phyloP scores from a whole-genome alignment of 2,329 filamentous ascomycete genomes.

The Lachnellula suecica region DNA sequence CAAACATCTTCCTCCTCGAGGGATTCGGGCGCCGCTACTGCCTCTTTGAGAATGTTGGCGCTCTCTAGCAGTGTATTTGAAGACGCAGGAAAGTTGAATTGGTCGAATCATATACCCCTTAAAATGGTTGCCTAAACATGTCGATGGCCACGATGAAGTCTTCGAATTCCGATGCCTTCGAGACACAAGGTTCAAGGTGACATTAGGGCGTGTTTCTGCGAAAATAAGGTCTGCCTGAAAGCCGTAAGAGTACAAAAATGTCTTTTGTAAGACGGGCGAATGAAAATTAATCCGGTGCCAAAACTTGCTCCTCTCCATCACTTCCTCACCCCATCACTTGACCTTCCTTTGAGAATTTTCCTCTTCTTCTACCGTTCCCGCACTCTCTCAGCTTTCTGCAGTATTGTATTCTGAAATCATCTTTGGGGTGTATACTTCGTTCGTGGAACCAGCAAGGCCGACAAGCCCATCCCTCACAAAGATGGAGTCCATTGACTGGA shows the following conservation, averaged over 20 bases:
- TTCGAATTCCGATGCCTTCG: background rate
- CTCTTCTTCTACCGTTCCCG: background rate
- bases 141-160: too few species aligned
- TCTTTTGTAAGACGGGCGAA: background rate
- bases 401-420: too few species aligned
- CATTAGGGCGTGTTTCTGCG: background rate
- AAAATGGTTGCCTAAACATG: too few species aligned
- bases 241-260: background rate
- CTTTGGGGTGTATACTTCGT: background rate
- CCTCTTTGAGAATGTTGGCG: too few species aligned
- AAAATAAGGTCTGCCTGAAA: background rate
- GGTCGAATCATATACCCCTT: too few species aligned
- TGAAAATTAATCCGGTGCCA: too few species aligned
- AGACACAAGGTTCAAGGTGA: background rate
- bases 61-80: too few species aligned
- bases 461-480: background rate
- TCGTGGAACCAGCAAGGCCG: background rate
- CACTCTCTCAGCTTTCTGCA: too few species aligned
- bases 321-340: background rate
- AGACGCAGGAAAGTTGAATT: too few species aligned
- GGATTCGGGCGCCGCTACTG: too few species aligned
- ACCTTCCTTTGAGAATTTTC: background rate
- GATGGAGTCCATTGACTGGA: slow-evolving; percentile 5
- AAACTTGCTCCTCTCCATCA: background rate
- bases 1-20: too few species aligned